These are phyloP conservation scores for Penicillium polonicum DNA, from an alignment of 2,329 filamentous ascomycete species.

Conservation along the genomic window DNA sequence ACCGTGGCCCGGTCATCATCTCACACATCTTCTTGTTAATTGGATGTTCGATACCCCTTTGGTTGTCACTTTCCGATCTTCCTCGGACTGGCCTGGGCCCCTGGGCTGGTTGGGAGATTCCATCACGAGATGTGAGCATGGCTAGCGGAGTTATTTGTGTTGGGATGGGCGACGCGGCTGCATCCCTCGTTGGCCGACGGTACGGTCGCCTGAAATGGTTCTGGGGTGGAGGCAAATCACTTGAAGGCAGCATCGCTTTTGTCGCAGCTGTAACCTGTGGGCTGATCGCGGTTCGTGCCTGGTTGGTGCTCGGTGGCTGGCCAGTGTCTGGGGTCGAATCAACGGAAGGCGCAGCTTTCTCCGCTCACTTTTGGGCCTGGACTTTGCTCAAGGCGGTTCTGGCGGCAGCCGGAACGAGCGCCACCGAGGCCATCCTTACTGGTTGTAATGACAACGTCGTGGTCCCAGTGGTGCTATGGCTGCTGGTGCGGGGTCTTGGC, in stretches of 20 bases:
- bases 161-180: slow-evolving; percentile 90
- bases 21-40: slow-evolving; percentile 95
- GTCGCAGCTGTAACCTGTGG: slow-evolving; percentile 74
- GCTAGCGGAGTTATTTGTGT: slow-evolving; percentile 90
- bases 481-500: slow-evolving; percentile 75
- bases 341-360: slow-evolving; percentile 14
- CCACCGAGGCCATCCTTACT: slow-evolving; percentile 92
- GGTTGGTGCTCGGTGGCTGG: slow-evolving; percentile 77
- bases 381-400: slow-evolving; percentile 60
- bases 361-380: slow-evolving; percentile 29
- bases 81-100: slow-evolving; percentile 56
- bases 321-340: slow-evolving; percentile 28
- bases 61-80: slow-evolving; percentile 76
- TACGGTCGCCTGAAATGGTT: slow-evolving; percentile 89
- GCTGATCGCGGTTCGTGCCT: slow-evolving; percentile 66
- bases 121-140: slow-evolving; percentile 77
- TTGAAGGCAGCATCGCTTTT: slow-evolving; percentile 84
- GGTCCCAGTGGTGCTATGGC: slow-evolving; percentile 89
- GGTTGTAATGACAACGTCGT: slow-evolving; percentile 98
- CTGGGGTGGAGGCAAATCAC: slow-evolving; percentile 93
- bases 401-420: slow-evolving; percentile 76
- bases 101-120: slow-evolving; percentile 73
- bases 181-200: slow-evolving; percentile 81
- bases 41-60: slow-evolving; percentile 90
- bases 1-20: slow-evolving; percentile 90